A percentile compares a stretch with the other conserved stretches of the same genome.
Conservation (phyloP, 768 basidiomycete genomes). For the Xerocomellus amylosporus region DNA sequence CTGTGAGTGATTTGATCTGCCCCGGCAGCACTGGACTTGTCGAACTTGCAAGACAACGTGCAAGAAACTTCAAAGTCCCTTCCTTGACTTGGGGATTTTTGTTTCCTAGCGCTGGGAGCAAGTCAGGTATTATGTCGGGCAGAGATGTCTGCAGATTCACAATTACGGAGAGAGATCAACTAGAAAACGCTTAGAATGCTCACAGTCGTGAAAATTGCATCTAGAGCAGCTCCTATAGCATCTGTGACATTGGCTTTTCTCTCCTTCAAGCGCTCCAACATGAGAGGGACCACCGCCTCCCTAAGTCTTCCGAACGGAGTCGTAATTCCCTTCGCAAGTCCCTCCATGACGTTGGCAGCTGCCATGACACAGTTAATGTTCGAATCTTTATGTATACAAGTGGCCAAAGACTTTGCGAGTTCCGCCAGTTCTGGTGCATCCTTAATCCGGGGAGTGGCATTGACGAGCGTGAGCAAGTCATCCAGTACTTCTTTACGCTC, state of each 20-base stretch:
- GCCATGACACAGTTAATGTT: constrained; percentile 95
- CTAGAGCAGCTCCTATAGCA: constrained; percentile 79
- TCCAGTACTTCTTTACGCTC: constrained; percentile 92
- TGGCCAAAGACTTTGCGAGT: constrained; percentile 70
- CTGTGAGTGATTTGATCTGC: constrained; percentile 81
- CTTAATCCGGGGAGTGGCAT: constrained; percentile 69
- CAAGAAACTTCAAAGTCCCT: constrained; percentile 83
- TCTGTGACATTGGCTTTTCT: constrained; percentile 90
- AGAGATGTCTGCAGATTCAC: constrained; percentile 59
- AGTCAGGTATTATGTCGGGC: constrained; percentile 78
- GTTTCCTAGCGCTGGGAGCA: constrained; percentile 69
- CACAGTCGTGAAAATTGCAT: constrained; percentile 85
- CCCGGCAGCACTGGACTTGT: constrained; percentile 63
- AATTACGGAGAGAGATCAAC: constrained; percentile 1
- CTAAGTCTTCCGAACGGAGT: constrained; percentile 69
- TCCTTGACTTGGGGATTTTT: constrained; percentile 99
- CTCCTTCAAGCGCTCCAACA: constrained; percentile 92
- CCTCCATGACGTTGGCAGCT: constrained; percentile 82
- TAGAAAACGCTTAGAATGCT: constrained; percentile 29
- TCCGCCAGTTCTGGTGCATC: constrained; percentile 78
- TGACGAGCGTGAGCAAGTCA: constrained; percentile 69
- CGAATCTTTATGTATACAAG: constrained; percentile 81
- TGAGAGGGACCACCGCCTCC: constrained; percentile 66
- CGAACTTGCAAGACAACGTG: constrained; percentile 71
- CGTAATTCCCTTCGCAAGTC: constrained; percentile 80